Percentiles rank a stretch among this genome's conserved stretches.
phyloP scores from a whole-genome alignment of 2,329 filamentous ascomycete genomes.

The Macrophomina pseudophaseolina region DNA sequence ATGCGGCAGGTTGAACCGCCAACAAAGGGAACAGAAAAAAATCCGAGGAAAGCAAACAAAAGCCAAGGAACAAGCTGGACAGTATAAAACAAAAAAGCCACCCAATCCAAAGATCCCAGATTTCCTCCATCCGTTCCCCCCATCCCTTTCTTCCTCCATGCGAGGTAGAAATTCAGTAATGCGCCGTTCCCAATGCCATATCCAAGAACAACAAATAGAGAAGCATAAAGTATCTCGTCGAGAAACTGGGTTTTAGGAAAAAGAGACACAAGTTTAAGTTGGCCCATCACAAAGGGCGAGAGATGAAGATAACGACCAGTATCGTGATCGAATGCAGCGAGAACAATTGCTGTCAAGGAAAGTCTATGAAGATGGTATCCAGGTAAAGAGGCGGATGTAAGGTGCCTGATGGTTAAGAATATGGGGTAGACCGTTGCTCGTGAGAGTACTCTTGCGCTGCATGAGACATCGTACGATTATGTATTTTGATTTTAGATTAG shows the following conservation, averaged over 20 bases:
- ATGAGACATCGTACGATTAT: background rate
- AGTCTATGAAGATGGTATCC: background rate
- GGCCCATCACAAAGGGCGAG: constrained; percentile 2
- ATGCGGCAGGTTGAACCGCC: background rate
- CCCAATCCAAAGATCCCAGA: background rate
- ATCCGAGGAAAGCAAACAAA: too few relatives aligned
- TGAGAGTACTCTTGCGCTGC: background rate
- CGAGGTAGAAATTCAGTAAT: background rate
- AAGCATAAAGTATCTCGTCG: background rate
- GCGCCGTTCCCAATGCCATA: background rate
- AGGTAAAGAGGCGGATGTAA: background rate
- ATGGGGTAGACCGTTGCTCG: constrained; percentile 4
- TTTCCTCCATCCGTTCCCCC: background rate
- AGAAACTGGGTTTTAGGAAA: background rate
- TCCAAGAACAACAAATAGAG: background rate
- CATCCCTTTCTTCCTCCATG: background rate
- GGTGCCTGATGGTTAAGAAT: background rate
- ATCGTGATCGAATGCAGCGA: background rate
- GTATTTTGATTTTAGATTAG: background rate
- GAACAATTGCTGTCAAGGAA: background rate
- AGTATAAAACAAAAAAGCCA: background rate
- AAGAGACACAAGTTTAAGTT: background rate
- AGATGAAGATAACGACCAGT: background rate
- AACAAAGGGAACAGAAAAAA: too few relatives aligned
- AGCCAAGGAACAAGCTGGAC: background rate